These are phyloP conservation scores for Forsythia suspensa DNA, from an alignment of 257 asterid species.

Conservation along the genomic window DNA sequence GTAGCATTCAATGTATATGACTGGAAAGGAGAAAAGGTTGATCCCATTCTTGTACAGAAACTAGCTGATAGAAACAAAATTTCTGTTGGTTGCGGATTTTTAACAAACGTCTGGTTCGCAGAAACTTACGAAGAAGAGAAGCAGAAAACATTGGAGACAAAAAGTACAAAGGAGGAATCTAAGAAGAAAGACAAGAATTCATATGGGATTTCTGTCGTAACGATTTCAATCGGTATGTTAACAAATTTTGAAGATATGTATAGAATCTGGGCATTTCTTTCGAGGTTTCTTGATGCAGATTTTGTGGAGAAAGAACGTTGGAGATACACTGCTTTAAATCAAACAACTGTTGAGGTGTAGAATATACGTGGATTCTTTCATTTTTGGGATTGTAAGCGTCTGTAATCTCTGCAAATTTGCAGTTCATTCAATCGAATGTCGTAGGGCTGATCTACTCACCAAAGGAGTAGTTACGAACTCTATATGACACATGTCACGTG, in stretches of 20 bases:
- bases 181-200: constrained; percentile 29
- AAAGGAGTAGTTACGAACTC: too few relatives aligned
- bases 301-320: constrained; percentile 86
- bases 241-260: constrained; percentile 69
- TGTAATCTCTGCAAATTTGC: not conserved
- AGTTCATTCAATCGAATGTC: not conserved
- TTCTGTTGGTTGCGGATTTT: constrained; percentile 50
- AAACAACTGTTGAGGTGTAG: constrained; percentile 66
- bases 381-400: not conserved
- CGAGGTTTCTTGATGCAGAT: constrained; percentile 91
- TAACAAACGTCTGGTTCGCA: constrained; percentile 54
- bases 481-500: too few relatives aligned
- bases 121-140: constrained; percentile 37
- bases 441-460: too few relatives aligned
- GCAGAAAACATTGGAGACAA: constrained; percentile 27
- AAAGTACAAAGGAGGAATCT: constrained; percentile 1
- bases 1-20: constrained; percentile 74
- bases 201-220: constrained; percentile 46
- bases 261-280: constrained; percentile 67
- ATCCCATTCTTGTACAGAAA: constrained; percentile 70
- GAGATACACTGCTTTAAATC: constrained; percentile 84
- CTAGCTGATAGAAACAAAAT: constrained; percentile 73
- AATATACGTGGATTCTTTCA: constrained; percentile 22
- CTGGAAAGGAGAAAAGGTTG: constrained; percentile 78
- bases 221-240: constrained; percentile 56